phyloP scores from a whole-genome alignment of 768 basidiomycete genomes.

The Cystobasidiopsis lactophilus region DNA sequence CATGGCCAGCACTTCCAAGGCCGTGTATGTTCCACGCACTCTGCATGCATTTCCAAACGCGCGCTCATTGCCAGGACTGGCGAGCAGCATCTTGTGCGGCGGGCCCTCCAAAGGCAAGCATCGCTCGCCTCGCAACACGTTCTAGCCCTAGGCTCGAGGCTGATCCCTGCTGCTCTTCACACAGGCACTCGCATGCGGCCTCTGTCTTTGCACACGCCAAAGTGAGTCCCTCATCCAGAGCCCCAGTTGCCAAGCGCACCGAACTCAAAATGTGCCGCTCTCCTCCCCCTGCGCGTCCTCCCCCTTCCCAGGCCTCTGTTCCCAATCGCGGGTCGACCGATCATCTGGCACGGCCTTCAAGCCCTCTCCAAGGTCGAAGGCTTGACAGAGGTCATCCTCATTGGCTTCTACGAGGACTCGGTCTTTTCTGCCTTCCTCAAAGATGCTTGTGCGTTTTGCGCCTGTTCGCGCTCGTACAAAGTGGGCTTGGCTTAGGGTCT shows the following conservation, averaged over 20 bases:
- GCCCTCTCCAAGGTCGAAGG: conserved; percentile 26
- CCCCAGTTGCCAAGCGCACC: not conserved
- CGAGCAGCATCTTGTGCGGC: not conserved
- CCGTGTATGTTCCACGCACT: no score
- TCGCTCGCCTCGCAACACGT: no score
- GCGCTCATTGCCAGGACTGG: no score
- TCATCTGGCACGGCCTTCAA: conserved; percentile 29
- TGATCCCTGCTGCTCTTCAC: no score
- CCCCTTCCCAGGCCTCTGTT: conserved; percentile 30
- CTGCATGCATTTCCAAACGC: no score
- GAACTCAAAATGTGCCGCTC: no score
- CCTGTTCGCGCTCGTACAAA: no score
- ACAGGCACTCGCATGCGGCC: conserved; percentile 8
- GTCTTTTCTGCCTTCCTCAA: conserved; percentile 27
- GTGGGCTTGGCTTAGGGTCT: no score
- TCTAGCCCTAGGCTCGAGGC: not conserved
- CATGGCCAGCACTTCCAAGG: no score
- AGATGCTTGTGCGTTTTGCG: conserved; percentile 24
- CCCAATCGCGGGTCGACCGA: conserved; percentile 26
- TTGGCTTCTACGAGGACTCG: conserved; percentile 29
- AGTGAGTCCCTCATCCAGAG: not conserved
- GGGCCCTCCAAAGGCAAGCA: not conserved
- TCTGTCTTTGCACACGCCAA: conserved; percentile 9
- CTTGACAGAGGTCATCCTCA: conserved; percentile 26
- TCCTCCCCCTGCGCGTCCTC: no score